Conservation (phyloP, 768 basidiomycete genomes). For the Xerocomellus amylosporus region DNA sequence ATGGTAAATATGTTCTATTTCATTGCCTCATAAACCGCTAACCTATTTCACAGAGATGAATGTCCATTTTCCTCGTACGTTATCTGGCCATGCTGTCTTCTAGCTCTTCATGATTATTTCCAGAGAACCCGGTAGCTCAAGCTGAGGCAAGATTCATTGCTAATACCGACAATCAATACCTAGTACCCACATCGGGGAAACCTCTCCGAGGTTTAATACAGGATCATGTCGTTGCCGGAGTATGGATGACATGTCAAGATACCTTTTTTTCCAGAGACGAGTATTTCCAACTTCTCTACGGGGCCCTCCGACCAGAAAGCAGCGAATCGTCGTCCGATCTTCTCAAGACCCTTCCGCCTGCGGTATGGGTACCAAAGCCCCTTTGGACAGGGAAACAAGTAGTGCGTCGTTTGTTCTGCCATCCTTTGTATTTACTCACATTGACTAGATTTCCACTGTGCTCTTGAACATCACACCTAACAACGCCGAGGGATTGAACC, state of each 20-base stretch:
- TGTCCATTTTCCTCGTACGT: slow-evolving; percentile 96
- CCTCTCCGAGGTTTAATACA: slow-evolving; percentile 97
- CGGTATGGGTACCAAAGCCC: slow-evolving; percentile 87
- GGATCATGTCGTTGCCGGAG: slow-evolving; percentile 96
- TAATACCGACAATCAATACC: slow-evolving; percentile 97
- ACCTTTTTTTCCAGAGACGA: slow-evolving; percentile 94
- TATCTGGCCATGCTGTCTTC: not conserved
- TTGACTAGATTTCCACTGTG: slow-evolving; percentile 82
- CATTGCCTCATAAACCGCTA: not conserved
- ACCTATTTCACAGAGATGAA: slow-evolving; percentile 79
- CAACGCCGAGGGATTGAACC: slow-evolving; percentile 75
- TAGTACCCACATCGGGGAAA: slow-evolving; percentile 98
- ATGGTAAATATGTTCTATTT: slow-evolving; percentile 49
- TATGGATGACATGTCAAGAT: slow-evolving; percentile 99
- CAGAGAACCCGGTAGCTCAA: slow-evolving; percentile 92
- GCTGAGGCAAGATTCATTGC: slow-evolving; percentile 93
- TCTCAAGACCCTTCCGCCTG: slow-evolving; percentile 80
- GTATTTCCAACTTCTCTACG: slow-evolving; percentile 94
- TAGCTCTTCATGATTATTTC: not conserved
- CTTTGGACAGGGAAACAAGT: slow-evolving; percentile 99
- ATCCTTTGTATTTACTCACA: not conserved
- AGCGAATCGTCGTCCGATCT: slow-evolving; percentile 53
- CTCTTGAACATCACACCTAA: slow-evolving; percentile 87
- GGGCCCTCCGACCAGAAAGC: slow-evolving; percentile 87
- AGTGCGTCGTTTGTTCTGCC: slow-evolving; percentile 44